These are phyloP conservation scores for Quercus suber DNA, from an alignment of 306 rosid species.

Conservation along the genomic window DNA sequence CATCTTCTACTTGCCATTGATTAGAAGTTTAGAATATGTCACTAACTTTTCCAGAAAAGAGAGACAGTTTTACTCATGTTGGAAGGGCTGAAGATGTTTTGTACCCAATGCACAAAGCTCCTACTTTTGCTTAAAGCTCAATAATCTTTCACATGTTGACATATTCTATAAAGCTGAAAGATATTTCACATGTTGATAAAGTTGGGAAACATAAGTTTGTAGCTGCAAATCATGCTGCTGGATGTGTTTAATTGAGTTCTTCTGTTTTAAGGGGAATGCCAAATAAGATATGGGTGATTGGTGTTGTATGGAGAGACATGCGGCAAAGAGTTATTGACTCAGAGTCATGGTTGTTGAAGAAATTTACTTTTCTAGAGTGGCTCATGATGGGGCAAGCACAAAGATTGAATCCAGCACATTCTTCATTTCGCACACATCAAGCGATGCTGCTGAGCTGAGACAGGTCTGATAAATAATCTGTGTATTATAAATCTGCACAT, in stretches of 20 bases:
- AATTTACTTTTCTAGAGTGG: conserved; percentile 19
- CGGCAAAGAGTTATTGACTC: conserved; percentile 10
- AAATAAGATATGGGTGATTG: conserved; percentile 1
- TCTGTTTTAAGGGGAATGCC: background rate
- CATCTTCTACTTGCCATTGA: background rate
- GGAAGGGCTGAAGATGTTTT: conserved; percentile 5
- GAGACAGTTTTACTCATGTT: background rate
- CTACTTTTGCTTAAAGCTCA: conserved; percentile 4
- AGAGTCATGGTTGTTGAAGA: conserved; percentile 21
- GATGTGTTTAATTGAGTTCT: background rate
- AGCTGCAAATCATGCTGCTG: conserved; percentile 17
- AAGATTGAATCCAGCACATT: conserved; percentile 8
- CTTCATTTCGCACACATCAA: conserved; percentile 7
- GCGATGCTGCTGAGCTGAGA: conserved; percentile 21
- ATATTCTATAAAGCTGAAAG: conserved; percentile 2
- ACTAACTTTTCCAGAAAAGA: background rate
- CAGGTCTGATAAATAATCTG: conserved; percentile 9
- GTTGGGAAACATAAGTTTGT: conserved; percentile 17
- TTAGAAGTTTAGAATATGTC: background rate
- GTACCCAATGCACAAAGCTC: background rate
- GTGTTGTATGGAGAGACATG: conserved; percentile 14
- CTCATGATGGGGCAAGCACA: conserved; percentile 1
- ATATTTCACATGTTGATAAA: background rate
- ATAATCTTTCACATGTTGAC: conserved; percentile 3
- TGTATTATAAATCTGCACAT: conserved; percentile 13